Base-by-base conservation (phyloP, 2,329 filamentous ascomycete species). In the Fusarium sp. region DNA sequence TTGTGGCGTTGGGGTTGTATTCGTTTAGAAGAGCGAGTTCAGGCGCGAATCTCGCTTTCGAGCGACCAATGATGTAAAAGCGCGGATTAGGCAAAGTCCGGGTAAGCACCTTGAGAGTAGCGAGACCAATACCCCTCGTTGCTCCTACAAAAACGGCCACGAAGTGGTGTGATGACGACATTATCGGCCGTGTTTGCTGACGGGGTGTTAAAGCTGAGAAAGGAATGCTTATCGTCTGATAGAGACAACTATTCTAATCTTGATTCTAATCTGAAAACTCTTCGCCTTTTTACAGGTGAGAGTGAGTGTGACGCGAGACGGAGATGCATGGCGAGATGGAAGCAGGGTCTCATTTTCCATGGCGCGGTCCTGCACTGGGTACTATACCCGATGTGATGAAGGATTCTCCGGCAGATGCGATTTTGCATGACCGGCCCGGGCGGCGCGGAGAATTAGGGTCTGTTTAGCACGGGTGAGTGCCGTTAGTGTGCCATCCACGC, bases 391-490 rank as follows among this genome's bases (percentile, higher is more conserved):
- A 38, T 26, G 9, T 15, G 49, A 27, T 14, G 33, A 49, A 49
- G 54, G 32, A 57, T 57, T 57, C 54, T 50, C 54, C 54, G 54
- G 54, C 41, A 38, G 14, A 57, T 49, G 9, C 41, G 48, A 37
- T 4, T 20, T 7, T 49, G 23, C 32, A 17, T 10, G 27, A 42
- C 37, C 50, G 50, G 26, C 37, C 35, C 35, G 27, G 27, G n/a
- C 54, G 44, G 33, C 26, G 38, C 42, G 54, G 54, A 32, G 26
- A 57, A 57, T 57, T 23, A 20, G 18, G 7, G 18, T 30, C 17
- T n/a, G 12, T 15, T 3, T 27, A 12, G 20, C 2, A 1, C 6
- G 3, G 42, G 15, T 2, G 8, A 18, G 17, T 49, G 11, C 26
- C 26, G 33, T 26, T 8, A 26, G 7, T 54, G 30, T 6, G 14